Evolutionary conservation across 495 filamentous ascomycete species (phyloP), one percentile per base, ranked within the genome.

Genomic region (Penicillium cataractarum): DNA sequence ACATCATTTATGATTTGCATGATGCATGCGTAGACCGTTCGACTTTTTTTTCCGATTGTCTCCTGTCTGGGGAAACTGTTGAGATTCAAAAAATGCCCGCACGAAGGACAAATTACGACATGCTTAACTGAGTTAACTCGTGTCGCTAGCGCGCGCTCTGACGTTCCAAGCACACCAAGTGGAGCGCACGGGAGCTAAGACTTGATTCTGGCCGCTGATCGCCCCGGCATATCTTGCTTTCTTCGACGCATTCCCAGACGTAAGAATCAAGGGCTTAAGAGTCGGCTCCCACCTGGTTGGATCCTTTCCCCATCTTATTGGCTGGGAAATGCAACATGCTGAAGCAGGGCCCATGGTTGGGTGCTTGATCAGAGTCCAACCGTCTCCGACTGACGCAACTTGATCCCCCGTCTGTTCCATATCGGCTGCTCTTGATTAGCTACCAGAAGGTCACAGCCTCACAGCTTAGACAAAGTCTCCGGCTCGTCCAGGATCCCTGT

Each of bases 181-280:
- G 69, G 69, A 62, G 60, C 56, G 29, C 17, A 21, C 60, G 60
- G 64, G 49, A 64, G 67, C 63, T 39, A 69, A 71, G 66, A 54
- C 66, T 55, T 66, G 66, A 59, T 66, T 71, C 63, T 66, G 66
- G 63, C 31, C 48, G 58, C 61, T 39, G 66, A 71, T 66, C 65
- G 60, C 50, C 54, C 51, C 40, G 12, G 60, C 64, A 67, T 67
- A 63, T 69, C 56, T 65, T 62, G 60, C 49, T 67, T 60, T 56
- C 59, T 32, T 55, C 32, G 59, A 40, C 26, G 50, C 52, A 65
- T 66, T 57, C 61, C 66, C 27, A 44, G 58, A 19, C 42, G 19
- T 6, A 50, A 22, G 40, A 62, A 58, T 50, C 59, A 64, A 71
- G 52, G 64, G 44, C 37, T 56, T 31, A 7, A 10, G 17, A 58